Evolutionary conservation across 2,329 filamentous ascomycete species (phyloP).

Genomic region (Diplodia scrobiculata): DNA sequence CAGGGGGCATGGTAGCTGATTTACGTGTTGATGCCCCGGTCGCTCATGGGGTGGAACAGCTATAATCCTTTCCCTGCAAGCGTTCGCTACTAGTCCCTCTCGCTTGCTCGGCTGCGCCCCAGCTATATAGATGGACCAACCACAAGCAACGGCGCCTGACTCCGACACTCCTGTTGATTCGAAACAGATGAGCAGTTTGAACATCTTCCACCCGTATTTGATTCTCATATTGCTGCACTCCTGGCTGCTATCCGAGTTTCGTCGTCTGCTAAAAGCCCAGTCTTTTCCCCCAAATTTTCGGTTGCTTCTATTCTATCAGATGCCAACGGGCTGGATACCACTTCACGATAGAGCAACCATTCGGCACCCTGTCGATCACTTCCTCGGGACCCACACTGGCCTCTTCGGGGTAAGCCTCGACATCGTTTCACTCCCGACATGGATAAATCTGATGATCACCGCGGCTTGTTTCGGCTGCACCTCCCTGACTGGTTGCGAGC

Average conservation of each 20-base stretch:
- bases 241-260: too few species aligned
- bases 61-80: not conserved
- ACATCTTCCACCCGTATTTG: not conserved
- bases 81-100: not conserved
- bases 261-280: not conserved
- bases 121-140: not conserved
- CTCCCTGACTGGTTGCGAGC: slow-evolving; percentile 1
- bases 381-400: not conserved
- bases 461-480: not conserved
- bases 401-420: not conserved
- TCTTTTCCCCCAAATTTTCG: not conserved
- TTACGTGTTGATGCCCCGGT: too few species aligned
- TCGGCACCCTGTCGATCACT: slow-evolving; percentile 7
- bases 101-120: not conserved
- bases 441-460: slow-evolving; percentile 9
- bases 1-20: too few species aligned
- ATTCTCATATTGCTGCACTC: not conserved
- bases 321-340: too few species aligned
- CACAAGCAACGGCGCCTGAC: not conserved
- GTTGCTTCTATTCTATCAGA: not conserved
- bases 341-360: not conserved
- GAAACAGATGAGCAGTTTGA: not conserved
- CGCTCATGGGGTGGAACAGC: too few species aligned
- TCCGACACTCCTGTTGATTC: not conserved
- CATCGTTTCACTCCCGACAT: slow-evolving; percentile 4